Base-by-base conservation (phyloP, 768 basidiomycete species). In the Xerocomellus chrysenteron region DNA sequence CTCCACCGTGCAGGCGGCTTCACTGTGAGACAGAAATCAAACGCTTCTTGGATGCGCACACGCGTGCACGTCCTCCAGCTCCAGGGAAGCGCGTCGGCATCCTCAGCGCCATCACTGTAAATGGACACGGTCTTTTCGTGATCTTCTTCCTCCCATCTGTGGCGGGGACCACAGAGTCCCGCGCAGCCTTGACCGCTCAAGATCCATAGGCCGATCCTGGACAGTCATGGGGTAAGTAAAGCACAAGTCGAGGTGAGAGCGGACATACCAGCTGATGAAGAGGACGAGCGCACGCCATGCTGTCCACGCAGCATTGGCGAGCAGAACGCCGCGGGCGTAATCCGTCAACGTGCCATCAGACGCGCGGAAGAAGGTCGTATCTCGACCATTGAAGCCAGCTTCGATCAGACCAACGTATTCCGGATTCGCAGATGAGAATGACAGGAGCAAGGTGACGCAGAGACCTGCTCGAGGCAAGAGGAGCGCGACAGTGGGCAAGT, bases 391-490 rank as follows among this genome's bases (percentile, higher is more conserved):
- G 57, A 78, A 70, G 58, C 81, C 82, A 54, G 76, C 74, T 71
- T 78, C 78, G 40, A 76, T 74, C 54, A 82, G 73, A 47, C 74
- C 73, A 16, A 82, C 73, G 42, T 75, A 74, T 56, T 73, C 78
- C 21, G 80, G 75, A 50, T 80, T 74, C 3, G 84, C 74, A 17
- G 74, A 68, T 50, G 80, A 82, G 70, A 86, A 89, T 0, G 81
- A 71, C 44, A 94, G 72, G n/a, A 94, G 78, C 30, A 94, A 71
- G 1, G 88, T 86, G 5, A 94, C 73, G 41, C 78, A 80, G 40
- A 96, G 75, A 10, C 84, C 92, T 32, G 91, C 91, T 56, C 94
- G 83, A 26, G 94, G 94, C 19, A 96, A 75, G 41, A 94, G 80
- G n/a, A 92, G 79, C 10, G 84, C 80, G 41, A 94, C 84, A 0